phyloP scores from a whole-genome alignment of 495 filamentous ascomycete species.

The Xylaria cubensis region DNA sequence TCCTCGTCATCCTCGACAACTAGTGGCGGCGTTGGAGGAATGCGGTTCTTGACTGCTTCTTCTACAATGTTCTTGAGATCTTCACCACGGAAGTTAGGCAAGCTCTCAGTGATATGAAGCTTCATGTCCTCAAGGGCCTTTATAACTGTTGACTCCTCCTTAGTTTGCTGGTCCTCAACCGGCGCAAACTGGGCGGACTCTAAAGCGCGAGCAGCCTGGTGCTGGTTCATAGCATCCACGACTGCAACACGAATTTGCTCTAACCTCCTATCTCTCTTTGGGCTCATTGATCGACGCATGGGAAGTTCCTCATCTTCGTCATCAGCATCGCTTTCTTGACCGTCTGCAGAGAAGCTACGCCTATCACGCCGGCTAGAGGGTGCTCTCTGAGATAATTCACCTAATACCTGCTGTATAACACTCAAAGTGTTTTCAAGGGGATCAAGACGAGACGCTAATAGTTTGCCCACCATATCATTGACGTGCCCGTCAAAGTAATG shows the following conservation, averaged over 20 bases:
- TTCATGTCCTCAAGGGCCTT: constrained; percentile 55
- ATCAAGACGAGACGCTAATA: constrained; percentile 75
- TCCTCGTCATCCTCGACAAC: constrained; percentile 43
- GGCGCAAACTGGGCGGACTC: constrained; percentile 35
- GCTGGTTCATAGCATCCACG: constrained; percentile 76
- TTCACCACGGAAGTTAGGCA: constrained; percentile 57
- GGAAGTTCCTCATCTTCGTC: constrained; percentile 85
- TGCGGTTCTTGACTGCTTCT: constrained; percentile 59
- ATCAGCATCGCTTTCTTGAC: constrained; percentile 87
- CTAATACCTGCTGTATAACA: constrained; percentile 73
- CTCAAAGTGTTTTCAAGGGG: constrained; percentile 81
- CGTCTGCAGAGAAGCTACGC: constrained; percentile 67
- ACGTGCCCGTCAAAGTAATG: constrained; percentile 89
- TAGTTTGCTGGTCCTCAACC: constrained; percentile 30
- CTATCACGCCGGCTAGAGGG: constrained; percentile 54
- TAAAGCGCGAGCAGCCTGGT: constrained; percentile 47
- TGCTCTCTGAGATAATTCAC: constrained; percentile 48
- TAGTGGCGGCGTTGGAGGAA: constrained; percentile 49
- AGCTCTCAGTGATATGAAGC: constrained; percentile 52
- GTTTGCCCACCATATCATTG: constrained; percentile 78
- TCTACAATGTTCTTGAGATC: constrained; percentile 65
- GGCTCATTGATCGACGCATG: constrained; percentile 67
- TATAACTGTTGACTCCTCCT: constrained; percentile 41
- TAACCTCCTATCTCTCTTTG: constrained; percentile 74
- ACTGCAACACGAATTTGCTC: constrained; percentile 84